Evolutionary conservation across 2,329 filamentous ascomycete genomes (phyloP).

Genomic region (Sporothrix inflata): DNA sequence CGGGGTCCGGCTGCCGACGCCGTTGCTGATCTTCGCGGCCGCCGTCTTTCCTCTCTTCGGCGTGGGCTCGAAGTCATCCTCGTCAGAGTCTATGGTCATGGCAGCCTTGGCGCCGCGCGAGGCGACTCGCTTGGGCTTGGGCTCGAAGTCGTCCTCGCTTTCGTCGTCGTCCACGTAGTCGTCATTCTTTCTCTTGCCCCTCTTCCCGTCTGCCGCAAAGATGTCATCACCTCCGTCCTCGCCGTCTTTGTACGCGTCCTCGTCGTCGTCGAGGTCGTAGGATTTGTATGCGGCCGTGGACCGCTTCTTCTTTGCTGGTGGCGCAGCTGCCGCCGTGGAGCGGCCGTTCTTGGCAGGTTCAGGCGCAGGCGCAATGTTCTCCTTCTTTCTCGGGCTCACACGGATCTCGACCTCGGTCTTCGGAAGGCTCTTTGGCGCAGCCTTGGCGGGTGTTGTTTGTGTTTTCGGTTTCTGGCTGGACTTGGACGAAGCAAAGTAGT

Average conservation of each 20-base stretch:
- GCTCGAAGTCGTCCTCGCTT: slow-evolving; percentile 67
- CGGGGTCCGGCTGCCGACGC: slow-evolving; percentile 7
- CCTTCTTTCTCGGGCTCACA: slow-evolving; percentile 56
- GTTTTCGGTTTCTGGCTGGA: slow-evolving; percentile 46
- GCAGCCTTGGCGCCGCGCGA: slow-evolving; percentile 47
- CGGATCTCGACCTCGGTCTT: slow-evolving; percentile 53
- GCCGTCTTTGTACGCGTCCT: slow-evolving; percentile 65
- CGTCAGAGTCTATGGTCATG: slow-evolving; percentile 42
- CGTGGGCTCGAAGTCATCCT: slow-evolving; percentile 38
- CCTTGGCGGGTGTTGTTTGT: slow-evolving; percentile 48
- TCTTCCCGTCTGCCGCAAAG: slow-evolving; percentile 72
- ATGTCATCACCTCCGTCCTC: slow-evolving; percentile 80
- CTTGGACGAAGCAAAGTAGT: slow-evolving; percentile 59
- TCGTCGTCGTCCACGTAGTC: slow-evolving; percentile 69
- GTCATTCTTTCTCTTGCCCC: slow-evolving; percentile 69
- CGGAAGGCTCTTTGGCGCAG: slow-evolving; percentile 43
- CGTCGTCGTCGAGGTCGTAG: slow-evolving; percentile 52
- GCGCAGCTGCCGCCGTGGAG: slow-evolving; percentile 34
- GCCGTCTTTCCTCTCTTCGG: slow-evolving; percentile 41
- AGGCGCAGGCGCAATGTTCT: slow-evolving; percentile 36
- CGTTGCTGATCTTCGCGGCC: slow-evolving; percentile 11
- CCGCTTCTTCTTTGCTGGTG: slow-evolving; percentile 47
- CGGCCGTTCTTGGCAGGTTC: slow-evolving; percentile 35
- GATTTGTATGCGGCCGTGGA: slow-evolving; percentile 48
- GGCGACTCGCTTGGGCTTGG: slow-evolving; percentile 62